Evolutionary conservation across 176 grass and related monocot genomes (phyloP).

Genomic region (Eragrostis nindensis): DNA sequence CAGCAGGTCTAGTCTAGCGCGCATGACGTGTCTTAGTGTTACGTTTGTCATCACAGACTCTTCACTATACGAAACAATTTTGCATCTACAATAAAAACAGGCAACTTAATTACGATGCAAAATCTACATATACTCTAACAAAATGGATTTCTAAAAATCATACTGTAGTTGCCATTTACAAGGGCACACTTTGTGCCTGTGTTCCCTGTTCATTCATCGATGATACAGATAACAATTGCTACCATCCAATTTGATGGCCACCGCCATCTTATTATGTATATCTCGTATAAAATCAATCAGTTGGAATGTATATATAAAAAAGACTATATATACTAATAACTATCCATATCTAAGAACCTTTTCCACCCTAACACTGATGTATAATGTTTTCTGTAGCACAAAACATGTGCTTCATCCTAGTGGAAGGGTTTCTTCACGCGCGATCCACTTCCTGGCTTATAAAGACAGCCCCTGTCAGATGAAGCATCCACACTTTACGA

Average conservation of each 20-base stretch:
- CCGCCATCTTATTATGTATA: conserved; percentile 13
- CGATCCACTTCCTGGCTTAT: conserved; percentile 1
- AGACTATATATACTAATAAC: conserved; percentile 34
- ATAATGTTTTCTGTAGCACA: conserved; percentile 21
- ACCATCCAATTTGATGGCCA: neutral
- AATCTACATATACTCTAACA: too few species aligned
- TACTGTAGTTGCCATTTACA: conserved; percentile 26
- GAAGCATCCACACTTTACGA: neutral
- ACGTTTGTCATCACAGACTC: too few species aligned
- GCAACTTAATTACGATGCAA: too few species aligned
- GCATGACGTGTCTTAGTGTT: too few species aligned
- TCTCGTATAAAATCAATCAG: conserved; percentile 23
- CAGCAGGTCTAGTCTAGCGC: conserved; percentile 54
- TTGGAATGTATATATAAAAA: neutral
- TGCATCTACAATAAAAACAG: too few species aligned
- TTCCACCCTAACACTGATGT: neutral
- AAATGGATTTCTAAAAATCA: neutral
- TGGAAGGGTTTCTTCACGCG: conserved; percentile 4
- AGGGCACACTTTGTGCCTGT: conserved; percentile 30
- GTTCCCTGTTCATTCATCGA: neutral
- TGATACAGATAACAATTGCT: conserved; percentile 20
- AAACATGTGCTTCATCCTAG: conserved; percentile 3
- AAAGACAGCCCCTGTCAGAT: neutral
- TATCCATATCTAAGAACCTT: conserved; percentile 22
- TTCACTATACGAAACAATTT: too few species aligned